Evolutionary conservation across 352 stramenopile species (phyloP).

Genomic region (Globisporangium radiosum): DNA sequence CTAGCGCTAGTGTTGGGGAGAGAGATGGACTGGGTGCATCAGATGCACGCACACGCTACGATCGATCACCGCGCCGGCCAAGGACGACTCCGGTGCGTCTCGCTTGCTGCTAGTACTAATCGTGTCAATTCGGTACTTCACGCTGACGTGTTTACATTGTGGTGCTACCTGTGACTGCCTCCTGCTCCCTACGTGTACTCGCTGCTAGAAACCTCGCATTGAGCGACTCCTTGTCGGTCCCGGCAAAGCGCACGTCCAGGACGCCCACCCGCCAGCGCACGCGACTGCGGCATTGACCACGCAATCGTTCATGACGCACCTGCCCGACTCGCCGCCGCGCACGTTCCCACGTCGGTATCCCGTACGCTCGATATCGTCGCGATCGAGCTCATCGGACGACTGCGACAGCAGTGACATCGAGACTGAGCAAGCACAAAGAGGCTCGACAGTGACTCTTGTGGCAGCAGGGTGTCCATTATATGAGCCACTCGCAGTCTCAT

Average conservation of each 20-base stretch:
- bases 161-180: background rate
- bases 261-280: conserved; percentile 4
- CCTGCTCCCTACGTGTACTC: background rate
- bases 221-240: conserved; percentile 25
- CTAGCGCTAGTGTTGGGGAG: too few relatives aligned
- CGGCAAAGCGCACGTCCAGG: conserved; percentile 15
- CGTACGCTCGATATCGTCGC: background rate
- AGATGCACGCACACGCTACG: background rate
- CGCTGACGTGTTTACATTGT: background rate
- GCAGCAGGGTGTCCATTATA: too few relatives aligned
- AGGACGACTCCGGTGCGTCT: conserved; percentile 30
- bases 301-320: conserved; percentile 36
- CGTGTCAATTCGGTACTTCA: too few relatives aligned
- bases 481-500: too few relatives aligned
- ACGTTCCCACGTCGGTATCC: background rate
- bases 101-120: background rate
- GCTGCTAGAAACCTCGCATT: conserved; percentile 33
- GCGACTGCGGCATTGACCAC: background rate
- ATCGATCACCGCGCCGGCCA: conserved; percentile 17
- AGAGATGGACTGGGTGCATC: background rate
- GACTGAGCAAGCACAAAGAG: too few relatives aligned
- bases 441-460: too few relatives aligned
- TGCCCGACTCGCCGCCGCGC: conserved; percentile 48
- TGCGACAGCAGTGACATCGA: background rate
- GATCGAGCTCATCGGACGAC: background rate